Evolutionary conservation across 441 rosid genomes (phyloP), one percentile per base, ranked within the genome.

Genomic region (Pelargonium citronellum): DNA sequence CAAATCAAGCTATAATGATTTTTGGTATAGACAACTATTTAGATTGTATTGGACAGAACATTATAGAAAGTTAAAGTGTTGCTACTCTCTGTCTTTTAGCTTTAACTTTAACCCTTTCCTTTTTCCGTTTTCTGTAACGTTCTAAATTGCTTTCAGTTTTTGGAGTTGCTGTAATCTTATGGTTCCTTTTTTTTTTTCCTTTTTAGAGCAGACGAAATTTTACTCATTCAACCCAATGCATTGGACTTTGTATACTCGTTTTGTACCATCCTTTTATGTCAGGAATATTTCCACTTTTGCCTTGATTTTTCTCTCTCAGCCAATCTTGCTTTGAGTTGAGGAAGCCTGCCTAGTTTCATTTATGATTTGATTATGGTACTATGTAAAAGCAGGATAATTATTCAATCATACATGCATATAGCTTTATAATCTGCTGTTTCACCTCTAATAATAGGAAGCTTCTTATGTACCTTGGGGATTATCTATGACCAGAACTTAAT

Each of bases 81-180:
- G 61, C 61, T 55, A 55, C 39, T 34, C 7, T 34, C 39, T 34
- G 39, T 34, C 39, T 34, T 34, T 34, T 34, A 55, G 61, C 61
- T 55, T 16, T 55, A 55, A 17, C 61, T 55, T 55, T 55, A 55
- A 55, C 39, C 22, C 61, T 55, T 55, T 55, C 24, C 16, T 17
- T 55, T n/a, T 55, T 55, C 61, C 61, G 10, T 15, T 55, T 17
- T 55, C 61, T 55, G 61, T 55, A 55, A 55, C 19, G 61, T 55
- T 17, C 61, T 55, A 16, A 17, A 55, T 55, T 16, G 61, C 22
- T 7, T 20, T 55, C 19, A 55, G 22, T 55, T 55, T 16, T 55
- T 16, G 22, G 24, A 7, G 20, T 16, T 55, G 24, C 61, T 55
- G 22, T 55, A 47, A 55, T 55, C 61, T 55, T 19, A 55, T n/a